A percentile compares a stretch with the other conserved stretches of the same genome.
These are phyloP conservation scores for Ocimum tenuiflorum DNA, from an alignment of 257 asterid species.

Conservation along the genomic window DNA sequence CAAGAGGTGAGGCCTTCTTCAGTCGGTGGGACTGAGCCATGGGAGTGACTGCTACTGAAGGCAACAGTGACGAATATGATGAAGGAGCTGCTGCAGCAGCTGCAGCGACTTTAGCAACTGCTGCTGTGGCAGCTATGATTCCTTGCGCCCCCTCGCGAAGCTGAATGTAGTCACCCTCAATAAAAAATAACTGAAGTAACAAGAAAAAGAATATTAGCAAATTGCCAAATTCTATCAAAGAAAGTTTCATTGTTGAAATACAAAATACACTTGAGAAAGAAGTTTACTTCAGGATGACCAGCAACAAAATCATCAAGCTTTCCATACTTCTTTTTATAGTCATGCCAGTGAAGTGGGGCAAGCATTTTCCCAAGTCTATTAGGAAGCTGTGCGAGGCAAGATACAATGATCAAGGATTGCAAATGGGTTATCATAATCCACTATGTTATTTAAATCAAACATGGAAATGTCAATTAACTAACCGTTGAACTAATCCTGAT, in stretches of 20 bases:
- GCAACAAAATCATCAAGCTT: slow-evolving; percentile 87
- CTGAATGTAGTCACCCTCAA: slow-evolving; percentile 80
- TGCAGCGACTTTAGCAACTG: slow-evolving; percentile 89
- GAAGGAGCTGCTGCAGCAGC: slow-evolving; percentile 60
- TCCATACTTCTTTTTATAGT: slow-evolving; percentile 79
- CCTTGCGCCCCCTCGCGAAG: slow-evolving; percentile 91
- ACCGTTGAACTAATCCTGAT: slow-evolving; percentile 81
- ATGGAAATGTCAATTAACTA: slow-evolving; percentile 21
- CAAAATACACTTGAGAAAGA: background rate
- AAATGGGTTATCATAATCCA: no score
- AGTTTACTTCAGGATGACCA: slow-evolving; percentile 67
- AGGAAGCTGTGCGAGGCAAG: slow-evolving; percentile 66
- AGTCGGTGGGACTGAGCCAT: slow-evolving; percentile 72
- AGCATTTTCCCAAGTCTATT: slow-evolving; percentile 93
- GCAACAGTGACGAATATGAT: slow-evolving; percentile 45
- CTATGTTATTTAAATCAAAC: no score
- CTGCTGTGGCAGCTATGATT: slow-evolving; percentile 77
- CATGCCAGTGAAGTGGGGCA: slow-evolving; percentile 88
- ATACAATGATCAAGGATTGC: slow-evolving; percentile 4
- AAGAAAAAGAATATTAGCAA: no score
- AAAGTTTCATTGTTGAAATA: no score
- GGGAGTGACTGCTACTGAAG: slow-evolving; percentile 87
- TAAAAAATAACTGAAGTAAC: slow-evolving; percentile 50
- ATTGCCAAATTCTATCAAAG: no score
- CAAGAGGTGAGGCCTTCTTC: slow-evolving; percentile 41